Base-by-base conservation (phyloP, 495 filamentous ascomycete species). In the Aspergillus olivimuriae region DNA sequence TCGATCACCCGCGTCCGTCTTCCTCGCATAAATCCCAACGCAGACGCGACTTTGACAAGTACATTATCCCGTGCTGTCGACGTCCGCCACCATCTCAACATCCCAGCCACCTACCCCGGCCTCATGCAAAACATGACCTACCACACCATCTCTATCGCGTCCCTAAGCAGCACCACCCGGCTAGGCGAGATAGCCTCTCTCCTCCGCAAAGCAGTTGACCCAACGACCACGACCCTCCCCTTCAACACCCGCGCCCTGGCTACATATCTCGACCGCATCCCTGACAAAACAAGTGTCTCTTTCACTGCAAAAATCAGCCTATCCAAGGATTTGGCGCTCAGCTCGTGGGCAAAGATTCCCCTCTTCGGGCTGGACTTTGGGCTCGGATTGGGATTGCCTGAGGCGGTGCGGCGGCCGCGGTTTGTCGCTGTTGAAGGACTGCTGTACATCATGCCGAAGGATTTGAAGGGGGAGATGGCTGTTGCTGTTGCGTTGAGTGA, bases 41-140 rank as follows among this genome's bases (percentile, higher is more conserved):
- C 16, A 12, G 12, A 10, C 7, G 9, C 7, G 8, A 14, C 33
- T 9, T n/a, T 20, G 3, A 17, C 28, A 19, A 21, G 58, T 31
- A 67, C 61, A 5, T 62, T 78, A 16, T 62, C 68, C 7, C 73
- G 78, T 10, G 72, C 75, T 14, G 63, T 81, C n/a, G 65, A 80
- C 56, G 56, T 62, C 15, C 72, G 77, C 15, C 57, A 52, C 10
- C 63, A 63, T 32, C 50, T 81, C 2, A 45, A 52, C 15, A 55
- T 80, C 31, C 53, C 75, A 1, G 4, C 34, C 8, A 53, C 47
- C 7, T 79, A 78, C 32, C 64, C 65, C 1, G 77, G 77, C 2
- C 31, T 73, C 7, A 40, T 72, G 7, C 55, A 63, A 36, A 73
- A 65, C 47, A 58, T 70, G 55, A 63, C 65, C 12, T 70, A 64